A percentile compares a stretch with the other conserved stretches of the same genome.
phyloP scores from a whole-genome alignment of 345 rosid genomes.

The Dovyalis caffra region DNA sequence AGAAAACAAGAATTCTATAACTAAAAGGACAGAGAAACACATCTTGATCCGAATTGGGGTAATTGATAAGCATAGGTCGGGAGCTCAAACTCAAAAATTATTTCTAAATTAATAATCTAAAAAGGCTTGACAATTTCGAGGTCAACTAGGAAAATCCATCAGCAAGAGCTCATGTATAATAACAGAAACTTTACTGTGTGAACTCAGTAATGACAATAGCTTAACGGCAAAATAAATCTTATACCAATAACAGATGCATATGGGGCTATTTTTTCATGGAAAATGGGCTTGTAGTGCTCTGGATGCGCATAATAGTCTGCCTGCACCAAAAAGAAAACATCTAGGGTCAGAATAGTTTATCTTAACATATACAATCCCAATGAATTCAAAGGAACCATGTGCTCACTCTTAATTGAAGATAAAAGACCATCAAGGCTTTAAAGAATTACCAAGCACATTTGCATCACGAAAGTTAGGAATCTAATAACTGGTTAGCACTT shows the following conservation, averaged over 20 bases:
- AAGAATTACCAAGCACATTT: background rate
- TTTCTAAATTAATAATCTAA: background rate
- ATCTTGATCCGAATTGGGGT: background rate
- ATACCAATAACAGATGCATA: conserved; percentile 83
- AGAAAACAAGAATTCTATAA: background rate
- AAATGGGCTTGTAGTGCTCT: conserved; percentile 72
- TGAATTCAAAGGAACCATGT: background rate
- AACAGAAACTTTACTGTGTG: background rate
- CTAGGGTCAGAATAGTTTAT: background rate
- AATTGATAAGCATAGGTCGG: background rate
- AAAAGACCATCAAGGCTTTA: background rate
- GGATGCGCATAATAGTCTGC: conserved; percentile 92
- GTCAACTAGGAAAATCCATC: background rate
- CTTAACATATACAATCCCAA: background rate
- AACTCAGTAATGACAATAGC: conserved; percentile 7
- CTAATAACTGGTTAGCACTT: background rate
- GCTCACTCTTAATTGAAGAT: background rate
- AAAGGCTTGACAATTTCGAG: background rate
- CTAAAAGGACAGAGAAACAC: background rate
- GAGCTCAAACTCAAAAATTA: background rate
- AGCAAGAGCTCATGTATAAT: background rate
- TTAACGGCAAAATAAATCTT: conserved; percentile 21
- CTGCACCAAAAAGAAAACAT: conserved; percentile 37
- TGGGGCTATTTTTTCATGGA: conserved; percentile 74
- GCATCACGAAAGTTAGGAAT: background rate